Base-by-base conservation (phyloP, 2,329 filamentous ascomycete species). In the Phoma sp. region DNA sequence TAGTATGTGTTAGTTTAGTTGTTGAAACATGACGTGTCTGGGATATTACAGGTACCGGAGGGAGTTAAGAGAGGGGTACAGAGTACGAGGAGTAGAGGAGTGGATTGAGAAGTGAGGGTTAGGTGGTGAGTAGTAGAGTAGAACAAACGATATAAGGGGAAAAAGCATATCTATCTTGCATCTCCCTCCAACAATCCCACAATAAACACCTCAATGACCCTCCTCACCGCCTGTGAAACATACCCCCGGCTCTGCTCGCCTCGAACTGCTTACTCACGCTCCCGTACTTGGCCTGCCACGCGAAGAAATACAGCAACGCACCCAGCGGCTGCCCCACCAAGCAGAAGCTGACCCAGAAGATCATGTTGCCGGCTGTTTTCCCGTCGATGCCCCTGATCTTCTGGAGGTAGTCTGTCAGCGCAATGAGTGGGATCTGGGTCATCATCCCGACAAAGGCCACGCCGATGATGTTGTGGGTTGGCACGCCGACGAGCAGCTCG, bases 241-340 rank as follows among this genome's bases (percentile, higher is more conserved):
- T 47, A 36, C 64, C 56, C 27, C 66, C 47, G 1, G 65, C 63
- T 38, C 55, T 55, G 37, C 65, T 72, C 19, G 67, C 61, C 21
- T 65, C 59, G 4, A 65, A 64, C 54, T 69, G 63, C 52, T 69
- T 72, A 10, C 80, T 91, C 21, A 93, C 88, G 67, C 88, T 92
- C 12, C 95, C 95, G 73, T 96, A 97, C 79, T 98, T 98, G 51
- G 92, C 92, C 78, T 98, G 94, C 94, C 95, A 99, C 1, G 93
- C 93, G 73, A 98, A 98, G 75, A 97, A 99, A 75, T 99, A 99
- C 73, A 96, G 82, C 57, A 99, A 79, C 0, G 92, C 93, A 1
- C 92, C 95, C 65, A 98, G 85, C 0, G 95, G 95, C 80, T 99
- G 95, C 3, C 95, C 95, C 12, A 99, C 89, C 2, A 98, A 85